A percentile compares a stretch with the other conserved stretches of the same genome.
Evolutionary conservation across 306 rosid genomes (phyloP).

Genomic region (Mucuna pruriens): DNA sequence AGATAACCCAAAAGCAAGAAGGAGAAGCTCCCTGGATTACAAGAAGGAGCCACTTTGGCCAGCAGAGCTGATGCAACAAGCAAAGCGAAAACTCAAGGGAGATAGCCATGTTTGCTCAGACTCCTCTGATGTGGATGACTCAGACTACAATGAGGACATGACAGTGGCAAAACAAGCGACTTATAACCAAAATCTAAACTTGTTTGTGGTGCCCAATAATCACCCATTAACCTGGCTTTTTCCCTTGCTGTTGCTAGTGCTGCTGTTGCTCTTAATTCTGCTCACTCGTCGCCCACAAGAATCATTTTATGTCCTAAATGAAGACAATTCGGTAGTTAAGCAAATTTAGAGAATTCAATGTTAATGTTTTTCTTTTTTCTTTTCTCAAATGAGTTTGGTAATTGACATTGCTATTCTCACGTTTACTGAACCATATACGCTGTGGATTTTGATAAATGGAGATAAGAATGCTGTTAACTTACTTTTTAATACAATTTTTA

Average conservation of each 20-base stretch:
- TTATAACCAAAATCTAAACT: background rate
- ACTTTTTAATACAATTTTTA: background rate
- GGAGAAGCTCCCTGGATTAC: conserved; percentile 38
- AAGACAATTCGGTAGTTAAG: conserved; percentile 21
- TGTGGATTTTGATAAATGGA: background rate
- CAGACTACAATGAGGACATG: background rate
- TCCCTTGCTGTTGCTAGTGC: conserved; percentile 34
- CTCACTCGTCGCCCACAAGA: conserved; percentile 28
- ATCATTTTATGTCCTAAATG: conserved; percentile 26
- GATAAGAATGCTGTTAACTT: background rate
- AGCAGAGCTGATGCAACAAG: conserved; percentile 35
- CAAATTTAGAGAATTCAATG: conserved; percentile 12
- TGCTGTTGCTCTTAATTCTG: conserved; percentile 36
- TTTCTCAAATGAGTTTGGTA: background rate
- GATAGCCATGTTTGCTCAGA: background rate
- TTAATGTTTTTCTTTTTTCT: too few relatives aligned
- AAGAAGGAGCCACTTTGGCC: conserved; percentile 42
- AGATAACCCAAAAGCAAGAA: conserved; percentile 39
- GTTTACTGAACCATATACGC: background rate
- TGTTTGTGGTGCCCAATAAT: background rate
- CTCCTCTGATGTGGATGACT: background rate
- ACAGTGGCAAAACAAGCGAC: background rate
- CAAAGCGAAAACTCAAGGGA: conserved; percentile 25
- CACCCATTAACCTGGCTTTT: conserved; percentile 41
- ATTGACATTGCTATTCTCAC: background rate